These are phyloP conservation scores for Lizonia empirigonia DNA, from an alignment of 2,329 filamentous ascomycete species.

Conservation along the genomic window DNA sequence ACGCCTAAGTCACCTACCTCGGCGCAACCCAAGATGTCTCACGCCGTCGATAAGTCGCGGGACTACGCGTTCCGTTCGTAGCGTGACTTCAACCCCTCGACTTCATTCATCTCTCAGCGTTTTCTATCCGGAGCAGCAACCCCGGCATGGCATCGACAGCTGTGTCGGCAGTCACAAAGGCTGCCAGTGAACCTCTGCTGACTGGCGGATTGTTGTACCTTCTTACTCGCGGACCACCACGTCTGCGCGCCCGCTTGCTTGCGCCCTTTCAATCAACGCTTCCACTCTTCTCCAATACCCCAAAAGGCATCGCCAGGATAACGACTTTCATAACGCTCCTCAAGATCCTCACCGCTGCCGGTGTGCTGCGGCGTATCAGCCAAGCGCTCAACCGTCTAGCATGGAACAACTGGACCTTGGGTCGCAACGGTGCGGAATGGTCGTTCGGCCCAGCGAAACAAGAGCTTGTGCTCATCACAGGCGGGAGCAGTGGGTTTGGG, in stretches of 20 bases:
- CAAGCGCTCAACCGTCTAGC: conserved; percentile 28
- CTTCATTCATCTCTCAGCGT: neutral
- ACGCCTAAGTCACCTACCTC: neutral
- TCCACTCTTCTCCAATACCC: conserved; percentile 16
- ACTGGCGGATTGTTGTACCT: conserved; percentile 32
- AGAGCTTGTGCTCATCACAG: conserved; percentile 39
- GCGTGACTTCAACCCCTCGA: neutral
- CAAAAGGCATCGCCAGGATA: conserved; percentile 28
- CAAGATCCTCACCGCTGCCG: conserved; percentile 29
- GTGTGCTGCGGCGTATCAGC: conserved; percentile 25
- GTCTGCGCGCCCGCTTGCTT: conserved; percentile 30
- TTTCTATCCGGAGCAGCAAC: conserved; percentile 2
- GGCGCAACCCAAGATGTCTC: neutral
- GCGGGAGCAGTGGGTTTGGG: conserved; percentile 38
- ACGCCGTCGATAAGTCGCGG: neutral
- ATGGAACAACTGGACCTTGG: conserved; percentile 45
- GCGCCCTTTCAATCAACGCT: conserved; percentile 25
- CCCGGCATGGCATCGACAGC: conserved; percentile 11
- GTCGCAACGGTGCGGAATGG: conserved; percentile 30
- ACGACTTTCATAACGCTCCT: conserved; percentile 26
- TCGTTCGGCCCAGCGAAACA: conserved; percentile 28
- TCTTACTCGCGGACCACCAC: conserved; percentile 31
- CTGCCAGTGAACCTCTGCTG: conserved; percentile 22
- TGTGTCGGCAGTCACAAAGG: conserved; percentile 1
- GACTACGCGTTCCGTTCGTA: neutral